Base-by-base conservation (phyloP, 345 rosid species). In the Ailanthus altissimus region DNA sequence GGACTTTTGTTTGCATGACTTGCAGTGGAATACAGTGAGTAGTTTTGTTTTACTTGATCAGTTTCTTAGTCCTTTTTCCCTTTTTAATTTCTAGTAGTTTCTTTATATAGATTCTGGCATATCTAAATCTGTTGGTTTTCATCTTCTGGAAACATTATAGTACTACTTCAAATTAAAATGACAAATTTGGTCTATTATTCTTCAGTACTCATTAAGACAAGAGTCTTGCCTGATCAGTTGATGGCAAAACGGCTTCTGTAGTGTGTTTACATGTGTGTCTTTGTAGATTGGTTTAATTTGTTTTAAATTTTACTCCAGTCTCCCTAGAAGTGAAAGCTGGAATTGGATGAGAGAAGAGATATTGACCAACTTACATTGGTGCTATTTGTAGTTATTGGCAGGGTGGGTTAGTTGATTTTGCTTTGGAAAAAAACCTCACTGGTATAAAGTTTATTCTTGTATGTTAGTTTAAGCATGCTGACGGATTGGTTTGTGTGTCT, bases 21-120 rank as follows among this genome's bases (percentile, higher is more conserved):
- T 96, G 99, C 88, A 78, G 99, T 61, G 99, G 99, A 8, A 93
- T 96, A 77, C 99, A 96, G 99, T 96, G 84, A 93, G 99, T 87
- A 59, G 45, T 79, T 65, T 67, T 73, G 26, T 59, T 58, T 72
- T 38, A 28, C 46, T 14, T 46, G 45, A 42, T 67, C 60, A 14
- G 1, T 54, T 75, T 21, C 42, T 51, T 58, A 25, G 8, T 53
- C 12, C 13, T 21, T 13, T 53, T 16, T 63, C 46, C 21, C 10
- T 57, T 68, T n/a, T 54, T 12, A 13, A 43, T 66, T 49, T 42
- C 45, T 46, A 8, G 28, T 32, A 53, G 12, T 67, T 54, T 70
- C 38, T 14, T 51, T 64, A 18, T 14, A 2, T 12, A 8, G 25
- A 8, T 73, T 6, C 42, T 60, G 67, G 38, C 46, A 50, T 53